These are phyloP conservation scores for Colletotrichum cuscutae DNA, from an alignment of 2,329 filamentous ascomycete genomes.

Conservation along the genomic window DNA sequence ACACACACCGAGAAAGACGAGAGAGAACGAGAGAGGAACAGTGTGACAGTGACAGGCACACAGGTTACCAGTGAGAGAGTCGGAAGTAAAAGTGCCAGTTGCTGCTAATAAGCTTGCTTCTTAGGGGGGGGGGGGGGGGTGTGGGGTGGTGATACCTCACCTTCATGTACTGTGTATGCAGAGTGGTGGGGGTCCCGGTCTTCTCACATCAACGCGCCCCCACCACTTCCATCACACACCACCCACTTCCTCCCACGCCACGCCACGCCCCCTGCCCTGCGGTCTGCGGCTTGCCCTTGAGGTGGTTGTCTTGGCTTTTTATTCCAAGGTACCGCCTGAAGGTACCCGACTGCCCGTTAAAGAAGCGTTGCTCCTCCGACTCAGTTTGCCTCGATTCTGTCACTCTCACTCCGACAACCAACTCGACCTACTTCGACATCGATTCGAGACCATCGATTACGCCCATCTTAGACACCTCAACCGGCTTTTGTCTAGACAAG, in stretches of 20 bases:
- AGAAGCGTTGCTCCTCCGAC: constrained; percentile 34
- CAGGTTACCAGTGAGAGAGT: neutral
- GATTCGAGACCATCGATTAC: neutral
- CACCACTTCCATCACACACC: neutral
- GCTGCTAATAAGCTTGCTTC: constrained; percentile 12
- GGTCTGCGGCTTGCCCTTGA: constrained; percentile 1
- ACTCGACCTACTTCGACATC: neutral
- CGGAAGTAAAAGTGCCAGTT: neutral
- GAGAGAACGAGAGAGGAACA: neutral
- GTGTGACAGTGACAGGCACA: neutral
- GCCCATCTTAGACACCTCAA: neutral
- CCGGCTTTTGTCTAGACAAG: constrained; percentile 4
- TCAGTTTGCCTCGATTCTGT: neutral
- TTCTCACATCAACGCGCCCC: neutral
- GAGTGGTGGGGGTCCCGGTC: too few relatives aligned
- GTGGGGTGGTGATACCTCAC: too few relatives aligned
- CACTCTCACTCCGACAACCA: neutral
- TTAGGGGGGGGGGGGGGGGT: too few relatives aligned
- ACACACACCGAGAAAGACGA: constrained; percentile 4
- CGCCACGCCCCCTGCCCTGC: constrained; percentile 24
- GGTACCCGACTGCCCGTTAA: constrained; percentile 27
- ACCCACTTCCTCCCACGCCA: constrained; percentile 18
- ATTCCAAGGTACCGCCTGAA: constrained; percentile 17
- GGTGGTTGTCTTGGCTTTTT: constrained; percentile 4
- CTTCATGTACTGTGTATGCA: too few relatives aligned